Percentiles rank a stretch among this genome's conserved stretches.
Conservation (phyloP, 208 protist genomes). For the Leishmania tropica region DNA sequence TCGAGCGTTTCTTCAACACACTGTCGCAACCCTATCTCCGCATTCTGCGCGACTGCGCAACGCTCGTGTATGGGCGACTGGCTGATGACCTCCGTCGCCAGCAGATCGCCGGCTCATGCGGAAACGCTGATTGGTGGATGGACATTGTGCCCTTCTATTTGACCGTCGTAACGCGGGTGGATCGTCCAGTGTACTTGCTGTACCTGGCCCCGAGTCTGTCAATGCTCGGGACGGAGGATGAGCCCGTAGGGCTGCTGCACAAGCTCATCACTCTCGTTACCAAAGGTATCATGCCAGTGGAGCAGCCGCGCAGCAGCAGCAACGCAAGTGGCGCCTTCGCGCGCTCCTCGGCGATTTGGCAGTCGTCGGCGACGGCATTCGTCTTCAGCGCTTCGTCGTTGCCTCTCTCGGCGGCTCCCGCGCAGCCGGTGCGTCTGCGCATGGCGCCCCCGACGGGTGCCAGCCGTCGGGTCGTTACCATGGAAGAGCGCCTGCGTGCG, state of each 20-base stretch:
- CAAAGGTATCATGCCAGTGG: slow-evolving; percentile 65
- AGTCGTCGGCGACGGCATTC: neutral
- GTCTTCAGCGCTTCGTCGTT: neutral
- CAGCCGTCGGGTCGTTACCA: slow-evolving; percentile 44
- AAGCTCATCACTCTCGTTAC: slow-evolving; percentile 71
- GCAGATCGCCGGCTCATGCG: slow-evolving; percentile 62
- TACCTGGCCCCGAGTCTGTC: slow-evolving; percentile 76
- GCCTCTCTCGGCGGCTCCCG: slow-evolving; percentile 2
- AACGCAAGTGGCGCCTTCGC: neutral
- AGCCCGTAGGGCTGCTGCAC: slow-evolving; percentile 69
- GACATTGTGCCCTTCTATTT: slow-evolving; percentile 69
- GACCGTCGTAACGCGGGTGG: slow-evolving; percentile 39
- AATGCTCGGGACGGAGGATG: slow-evolving; percentile 56
- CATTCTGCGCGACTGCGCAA: slow-evolving; percentile 58
- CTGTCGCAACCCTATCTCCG: slow-evolving; percentile 45
- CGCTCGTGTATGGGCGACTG: slow-evolving; percentile 57
- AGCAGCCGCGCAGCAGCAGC: slow-evolving; percentile 34
- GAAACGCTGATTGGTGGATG: slow-evolving; percentile 79
- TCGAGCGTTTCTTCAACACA: slow-evolving; percentile 21
- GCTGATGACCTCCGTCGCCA: slow-evolving; percentile 63
- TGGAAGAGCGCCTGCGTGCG: slow-evolving; percentile 64
- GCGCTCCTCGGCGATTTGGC: neutral
- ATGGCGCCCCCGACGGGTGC: slow-evolving; percentile 53
- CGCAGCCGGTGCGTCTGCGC: slow-evolving; percentile 57
- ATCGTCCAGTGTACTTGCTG: slow-evolving; percentile 59